Conservation (phyloP, 2,329 filamentous ascomycete species). For the Malbranchea zuffiana region DNA sequence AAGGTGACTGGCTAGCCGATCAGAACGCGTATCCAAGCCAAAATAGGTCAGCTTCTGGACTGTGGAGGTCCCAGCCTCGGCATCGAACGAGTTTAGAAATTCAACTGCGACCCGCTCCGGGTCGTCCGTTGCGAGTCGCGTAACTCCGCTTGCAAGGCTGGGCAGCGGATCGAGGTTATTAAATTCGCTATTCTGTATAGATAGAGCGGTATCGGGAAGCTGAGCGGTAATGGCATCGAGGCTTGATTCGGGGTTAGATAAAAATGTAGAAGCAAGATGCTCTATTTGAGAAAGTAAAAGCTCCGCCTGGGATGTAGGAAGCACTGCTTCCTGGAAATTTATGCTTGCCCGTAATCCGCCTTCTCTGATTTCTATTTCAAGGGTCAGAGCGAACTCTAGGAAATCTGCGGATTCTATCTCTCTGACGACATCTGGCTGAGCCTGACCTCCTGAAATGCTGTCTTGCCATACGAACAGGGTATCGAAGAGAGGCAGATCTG, state of each 20-base stretch:
- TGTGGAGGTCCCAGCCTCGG: conserved; percentile 20
- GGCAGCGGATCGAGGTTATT: conserved; percentile 26
- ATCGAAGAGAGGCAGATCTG: conserved; percentile 55
- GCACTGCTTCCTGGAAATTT: conserved; percentile 43
- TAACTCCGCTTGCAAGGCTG: conserved; percentile 45
- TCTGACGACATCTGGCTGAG: conserved; percentile 34
- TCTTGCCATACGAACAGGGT: conserved; percentile 78
- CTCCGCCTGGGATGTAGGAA: conserved; percentile 47
- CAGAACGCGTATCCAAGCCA: conserved; percentile 53
- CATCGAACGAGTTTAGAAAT: conserved; percentile 46
- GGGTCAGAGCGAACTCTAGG: conserved; percentile 62
- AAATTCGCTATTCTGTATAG: conserved; percentile 39
- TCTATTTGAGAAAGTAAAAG: conserved; percentile 53
- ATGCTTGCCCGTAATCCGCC: conserved; percentile 41
- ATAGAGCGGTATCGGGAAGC: conserved; percentile 32
- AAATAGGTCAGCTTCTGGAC: conserved; percentile 49
- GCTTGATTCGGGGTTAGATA: conserved; percentile 26
- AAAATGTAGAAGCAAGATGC: conserved; percentile 37
- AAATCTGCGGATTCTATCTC: conserved; percentile 56
- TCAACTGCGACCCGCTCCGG: conserved; percentile 52
- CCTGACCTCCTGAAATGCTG: conserved; percentile 22
- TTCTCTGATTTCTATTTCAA: conserved; percentile 60
- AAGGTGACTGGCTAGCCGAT: conserved; percentile 52
- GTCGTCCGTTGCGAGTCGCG: conserved; percentile 38
- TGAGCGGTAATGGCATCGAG: conserved; percentile 24